phyloP scores from a whole-genome alignment of 768 basidiomycete genomes.

The Mycena olivaceomarginata region DNA sequence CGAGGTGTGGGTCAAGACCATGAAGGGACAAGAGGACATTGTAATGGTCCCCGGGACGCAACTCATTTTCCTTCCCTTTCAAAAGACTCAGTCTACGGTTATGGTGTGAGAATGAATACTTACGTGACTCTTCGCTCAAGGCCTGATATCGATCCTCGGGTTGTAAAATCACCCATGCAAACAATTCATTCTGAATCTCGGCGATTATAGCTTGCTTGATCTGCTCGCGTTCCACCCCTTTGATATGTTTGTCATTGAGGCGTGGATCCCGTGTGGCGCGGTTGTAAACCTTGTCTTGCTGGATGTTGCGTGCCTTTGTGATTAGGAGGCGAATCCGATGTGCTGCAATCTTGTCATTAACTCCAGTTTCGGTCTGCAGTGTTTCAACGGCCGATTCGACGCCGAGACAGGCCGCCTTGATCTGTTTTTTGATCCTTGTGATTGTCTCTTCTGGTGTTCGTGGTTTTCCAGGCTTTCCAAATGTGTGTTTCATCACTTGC shows the following conservation, averaged over 20 bases:
- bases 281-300: slow-evolving; percentile 12
- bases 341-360: slow-evolving; percentile 54
- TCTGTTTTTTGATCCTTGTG: neutral
- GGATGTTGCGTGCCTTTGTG: neutral
- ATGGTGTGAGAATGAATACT: neutral
- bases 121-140: slow-evolving; percentile 5
- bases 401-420: slow-evolving; percentile 41
- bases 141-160: neutral
- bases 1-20: slow-evolving; percentile 15
- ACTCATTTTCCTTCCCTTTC: neutral
- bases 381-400: slow-evolving; percentile 18
- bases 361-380: slow-evolving; percentile 47
- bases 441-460: slow-evolving; percentile 15
- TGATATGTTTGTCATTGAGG: neutral
- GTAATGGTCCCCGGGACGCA: slow-evolving; percentile 23
- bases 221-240: neutral
- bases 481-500: neutral
- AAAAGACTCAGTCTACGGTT: no score
- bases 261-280: neutral
- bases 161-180: slow-evolving; percentile 13
- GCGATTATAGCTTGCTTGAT: neutral
- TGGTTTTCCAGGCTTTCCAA: neutral
- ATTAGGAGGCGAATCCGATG: slow-evolving; percentile 49
- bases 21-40: slow-evolving; percentile 6
- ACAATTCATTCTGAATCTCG: slow-evolving; percentile 12